phyloP scores from a whole-genome alignment of 2,329 filamentous ascomycete species.

The Emericellopsis atlantica region DNA sequence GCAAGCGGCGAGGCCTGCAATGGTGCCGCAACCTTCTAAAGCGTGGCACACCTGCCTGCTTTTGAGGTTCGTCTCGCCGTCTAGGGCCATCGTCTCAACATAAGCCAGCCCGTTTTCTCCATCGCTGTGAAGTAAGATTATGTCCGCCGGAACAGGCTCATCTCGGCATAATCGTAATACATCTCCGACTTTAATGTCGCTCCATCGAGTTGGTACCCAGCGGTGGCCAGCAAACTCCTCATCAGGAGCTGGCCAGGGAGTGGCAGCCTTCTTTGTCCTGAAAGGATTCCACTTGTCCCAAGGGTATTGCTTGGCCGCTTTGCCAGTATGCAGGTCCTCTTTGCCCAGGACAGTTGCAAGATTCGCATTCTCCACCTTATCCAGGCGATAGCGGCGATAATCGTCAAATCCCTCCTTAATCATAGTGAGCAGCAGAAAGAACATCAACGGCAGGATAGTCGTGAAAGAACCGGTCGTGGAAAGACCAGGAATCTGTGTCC shows the following conservation, averaged over 20 bases:
- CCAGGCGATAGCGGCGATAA: slow-evolving; percentile 63
- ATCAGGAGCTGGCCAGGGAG: slow-evolving; percentile 25
- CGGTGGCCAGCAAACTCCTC: slow-evolving; percentile 44
- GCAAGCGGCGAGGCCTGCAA: slow-evolving; percentile 39
- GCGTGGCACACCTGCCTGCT: slow-evolving; percentile 56
- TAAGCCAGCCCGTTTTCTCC: slow-evolving; percentile 73
- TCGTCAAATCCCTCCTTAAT: slow-evolving; percentile 83
- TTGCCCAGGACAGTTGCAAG: slow-evolving; percentile 31
- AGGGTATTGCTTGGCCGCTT: slow-evolving; percentile 8
- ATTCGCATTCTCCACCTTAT: slow-evolving; percentile 65
- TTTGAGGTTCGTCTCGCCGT: slow-evolving; percentile 75
- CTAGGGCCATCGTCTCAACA: slow-evolving; percentile 73
- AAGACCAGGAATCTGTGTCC: slow-evolving; percentile 45
- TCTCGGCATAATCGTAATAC: slow-evolving; percentile 46
- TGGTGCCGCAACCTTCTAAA: slow-evolving; percentile 42
- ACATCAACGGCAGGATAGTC: slow-evolving; percentile 59
- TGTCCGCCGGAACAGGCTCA: slow-evolving; percentile 71
- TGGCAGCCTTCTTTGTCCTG: slow-evolving; percentile 12
- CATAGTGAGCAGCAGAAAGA: slow-evolving; percentile 72
- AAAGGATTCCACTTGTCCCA: slow-evolving; percentile 19
- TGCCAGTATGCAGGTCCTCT: slow-evolving; percentile 18
- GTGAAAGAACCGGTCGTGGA: slow-evolving; percentile 67
- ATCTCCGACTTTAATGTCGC: slow-evolving; percentile 35
- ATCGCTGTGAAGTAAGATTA: slow-evolving; percentile 64
- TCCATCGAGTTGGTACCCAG: slow-evolving; percentile 39